Conservation (phyloP, 495 filamentous ascomycete genomes). For the Trypethelium eluteriae region DNA sequence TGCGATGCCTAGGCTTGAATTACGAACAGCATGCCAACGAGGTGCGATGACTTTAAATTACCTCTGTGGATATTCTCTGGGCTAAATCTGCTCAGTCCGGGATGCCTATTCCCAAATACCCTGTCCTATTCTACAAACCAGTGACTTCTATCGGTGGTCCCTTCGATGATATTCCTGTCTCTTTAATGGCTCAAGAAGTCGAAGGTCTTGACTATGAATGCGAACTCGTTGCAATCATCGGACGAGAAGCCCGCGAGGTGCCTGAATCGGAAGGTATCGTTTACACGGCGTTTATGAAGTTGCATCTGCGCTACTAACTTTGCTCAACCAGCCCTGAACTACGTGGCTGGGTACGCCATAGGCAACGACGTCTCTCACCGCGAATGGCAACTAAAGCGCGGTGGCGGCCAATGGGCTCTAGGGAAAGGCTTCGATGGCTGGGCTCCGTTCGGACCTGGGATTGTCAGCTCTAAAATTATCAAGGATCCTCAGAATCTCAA, state of each 20-base stretch:
- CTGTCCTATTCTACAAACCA: constrained; percentile 48
- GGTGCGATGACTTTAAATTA: not conserved
- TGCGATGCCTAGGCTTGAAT: constrained; percentile 33
- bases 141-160: constrained; percentile 41
- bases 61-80: not conserved
- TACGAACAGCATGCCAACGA: constrained; percentile 29
- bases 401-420: constrained; percentile 36
- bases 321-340: constrained; percentile 33
- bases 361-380: constrained; percentile 47
- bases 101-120: constrained; percentile 36
- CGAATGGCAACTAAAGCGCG: constrained; percentile 41
- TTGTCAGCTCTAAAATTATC: constrained; percentile 31
- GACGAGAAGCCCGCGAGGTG: constrained; percentile 42
- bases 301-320: not conserved
- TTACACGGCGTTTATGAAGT: not conserved
- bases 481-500: constrained; percentile 27
- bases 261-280: constrained; percentile 23
- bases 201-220: constrained; percentile 48
- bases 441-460: constrained; percentile 35
- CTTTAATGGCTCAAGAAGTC: constrained; percentile 43
- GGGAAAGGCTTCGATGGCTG: constrained; percentile 36
- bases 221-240: constrained; percentile 45
- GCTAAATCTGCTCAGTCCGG: not conserved
- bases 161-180: constrained; percentile 38
- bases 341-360: constrained; percentile 44